Base-by-base conservation (phyloP, 1,284 basidiomycete genomes). In the Pseudozyma thailandica region DNA sequence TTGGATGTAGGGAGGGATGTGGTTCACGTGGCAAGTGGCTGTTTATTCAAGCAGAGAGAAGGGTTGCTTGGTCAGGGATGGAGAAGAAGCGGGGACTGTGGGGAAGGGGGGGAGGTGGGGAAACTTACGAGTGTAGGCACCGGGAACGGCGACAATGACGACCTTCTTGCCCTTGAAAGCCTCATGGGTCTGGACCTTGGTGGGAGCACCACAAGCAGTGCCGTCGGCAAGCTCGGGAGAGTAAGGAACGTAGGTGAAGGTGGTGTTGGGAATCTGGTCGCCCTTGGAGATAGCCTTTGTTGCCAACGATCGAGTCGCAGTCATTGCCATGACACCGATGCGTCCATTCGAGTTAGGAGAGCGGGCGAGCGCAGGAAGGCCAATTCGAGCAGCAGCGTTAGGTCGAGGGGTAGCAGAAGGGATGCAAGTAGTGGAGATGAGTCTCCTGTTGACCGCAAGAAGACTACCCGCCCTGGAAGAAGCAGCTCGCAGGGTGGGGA, bases 161-260 rank as follows among this genome's bases (percentile, higher is more conserved):
- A 92, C 89, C 84, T 91, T 92, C 87, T 93, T 92, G 80, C 89
- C 89, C 83, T 90, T 90, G 90, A 90, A 91, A 44, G 88, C 74
- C 16, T 78, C 71, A 69, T 89, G 86, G 20, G 88, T 90, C 60
- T 84, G 68, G 51, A 84, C 51, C 63, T 79, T 74, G 50, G 85
- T 73, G 38, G 82, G 83, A 20, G 74, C 61, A 33, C 83, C 83
- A 61, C 83, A 84, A 6, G 76, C 80, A 35, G 74, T 60, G 42
- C 78, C 76, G 80, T 88, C 85, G 37, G 90, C 90, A 53, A 91
- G 87, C 81, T 88, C 89, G 18, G 88, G 85, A 2, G 86, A 83
- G 81, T 88, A 91, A 5, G 89, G 87, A 50, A 92, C 84, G 77
- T 90, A 88, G 23, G 80, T 82, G 84, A 92, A 91, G 10, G 84